Conservation (phyloP, 306 rosid species). For the Ammopiptanthus mongolicus region DNA sequence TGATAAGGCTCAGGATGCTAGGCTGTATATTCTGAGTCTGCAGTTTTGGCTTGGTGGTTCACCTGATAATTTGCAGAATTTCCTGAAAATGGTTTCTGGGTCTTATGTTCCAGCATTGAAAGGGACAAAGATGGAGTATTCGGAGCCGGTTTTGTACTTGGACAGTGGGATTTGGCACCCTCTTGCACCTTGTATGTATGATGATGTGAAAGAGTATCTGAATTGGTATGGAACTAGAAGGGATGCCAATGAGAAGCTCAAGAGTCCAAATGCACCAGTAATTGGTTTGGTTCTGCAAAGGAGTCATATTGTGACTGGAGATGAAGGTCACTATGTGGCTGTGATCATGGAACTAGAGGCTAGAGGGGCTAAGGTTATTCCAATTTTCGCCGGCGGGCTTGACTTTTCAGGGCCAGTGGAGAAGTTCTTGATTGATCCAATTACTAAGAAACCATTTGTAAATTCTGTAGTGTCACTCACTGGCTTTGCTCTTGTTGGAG, state of each 20-base stretch:
- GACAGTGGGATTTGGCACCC: conserved; percentile 97
- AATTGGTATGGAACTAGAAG: conserved; percentile 92
- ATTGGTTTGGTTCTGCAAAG: conserved; percentile 85
- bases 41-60: conserved; percentile 99
- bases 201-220: conserved; percentile 92
- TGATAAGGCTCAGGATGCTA: conserved; percentile 97
- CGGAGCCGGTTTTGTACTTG: conserved; percentile 89
- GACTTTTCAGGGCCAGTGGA: conserved; percentile 97
- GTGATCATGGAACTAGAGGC: conserved; percentile 98
- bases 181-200: conserved; percentile 96
- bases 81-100: conserved; percentile 84
- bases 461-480: conserved; percentile 82
- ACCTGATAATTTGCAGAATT: conserved; percentile 84
- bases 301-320: conserved; percentile 98
- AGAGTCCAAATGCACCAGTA: conserved; percentile 52
- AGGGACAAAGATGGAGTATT: conserved; percentile 65
- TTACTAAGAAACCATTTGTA: conserved; percentile 72
- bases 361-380: conserved; percentile 91
- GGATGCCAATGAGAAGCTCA: conserved; percentile 86
- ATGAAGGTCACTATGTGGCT: conserved; percentile 95
- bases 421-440: conserved; percentile 72
- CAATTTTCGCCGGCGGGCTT: conserved; percentile 90
- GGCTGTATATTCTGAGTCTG: conserved; percentile 79
- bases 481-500: conserved; percentile 97
- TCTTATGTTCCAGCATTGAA: conserved; percentile 80